Evolutionary conservation across 148 eudicot genomes (phyloP).

Genomic region (Amaranthus cruentus): DNA sequence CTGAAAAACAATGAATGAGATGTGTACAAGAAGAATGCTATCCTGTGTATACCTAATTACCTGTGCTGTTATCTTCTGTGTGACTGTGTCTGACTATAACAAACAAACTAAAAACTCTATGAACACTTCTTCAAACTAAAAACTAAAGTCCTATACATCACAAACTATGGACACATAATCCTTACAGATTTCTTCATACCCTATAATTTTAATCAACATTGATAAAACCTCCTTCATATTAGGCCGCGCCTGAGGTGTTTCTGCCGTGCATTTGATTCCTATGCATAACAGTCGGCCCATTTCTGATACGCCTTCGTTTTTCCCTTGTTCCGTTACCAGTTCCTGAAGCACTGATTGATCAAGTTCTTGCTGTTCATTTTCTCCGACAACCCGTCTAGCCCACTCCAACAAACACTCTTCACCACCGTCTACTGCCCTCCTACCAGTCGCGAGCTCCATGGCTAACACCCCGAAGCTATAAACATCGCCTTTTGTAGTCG

Average conservation of each 20-base stretch:
- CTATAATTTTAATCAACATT: constrained; percentile 50
- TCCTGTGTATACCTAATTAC: constrained; percentile 16
- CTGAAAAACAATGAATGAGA: constrained; percentile 15
- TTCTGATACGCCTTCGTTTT: constrained; percentile 47
- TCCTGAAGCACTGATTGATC: constrained; percentile 31
- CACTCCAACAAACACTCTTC: constrained; percentile 90
- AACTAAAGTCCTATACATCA: constrained; percentile 21
- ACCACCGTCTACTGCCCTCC: constrained; percentile 75
- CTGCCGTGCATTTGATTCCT: constrained; percentile 70
- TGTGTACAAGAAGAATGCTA: constrained; percentile 35
- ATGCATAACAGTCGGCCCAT: constrained; percentile 61
- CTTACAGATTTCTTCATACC: constrained; percentile 15
- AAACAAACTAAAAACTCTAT: constrained; percentile 12
- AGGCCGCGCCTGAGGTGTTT: constrained; percentile 72
- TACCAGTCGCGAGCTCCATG: constrained; percentile 91
- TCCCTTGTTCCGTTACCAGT: constrained; percentile 37
- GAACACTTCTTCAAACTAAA: constrained; percentile 10
- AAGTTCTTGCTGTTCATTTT: constrained; percentile 29
- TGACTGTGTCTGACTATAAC: constrained; percentile 1
- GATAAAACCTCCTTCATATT: constrained; percentile 90
- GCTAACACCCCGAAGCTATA: constrained; percentile 86
- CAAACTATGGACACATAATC: constrained; percentile 19
- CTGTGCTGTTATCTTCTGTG: neutral
- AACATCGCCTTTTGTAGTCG: constrained; percentile 95
- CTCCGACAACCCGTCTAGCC: constrained; percentile 58